Conservation (phyloP, 139 green algal genomes). For the Asterochloris sp. region DNA sequence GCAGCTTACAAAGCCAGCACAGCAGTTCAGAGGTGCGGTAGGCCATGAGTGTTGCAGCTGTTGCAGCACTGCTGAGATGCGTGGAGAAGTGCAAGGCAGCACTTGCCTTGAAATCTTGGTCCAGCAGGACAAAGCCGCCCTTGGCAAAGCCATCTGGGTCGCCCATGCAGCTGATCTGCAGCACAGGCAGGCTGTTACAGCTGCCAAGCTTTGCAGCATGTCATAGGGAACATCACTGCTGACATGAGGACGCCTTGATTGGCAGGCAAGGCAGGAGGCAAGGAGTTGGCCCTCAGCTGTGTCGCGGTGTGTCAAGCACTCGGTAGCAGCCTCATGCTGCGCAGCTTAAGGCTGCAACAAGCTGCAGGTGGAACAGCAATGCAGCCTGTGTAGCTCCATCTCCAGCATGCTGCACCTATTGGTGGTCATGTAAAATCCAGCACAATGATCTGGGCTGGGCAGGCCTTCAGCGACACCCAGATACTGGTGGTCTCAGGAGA, state of each 20-base stretch:
- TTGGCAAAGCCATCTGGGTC: conserved; percentile 51
- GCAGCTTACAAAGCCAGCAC: not conserved
- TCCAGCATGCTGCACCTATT: too few relatives aligned
- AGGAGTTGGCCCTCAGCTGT: not conserved
- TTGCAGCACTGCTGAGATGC: not conserved
- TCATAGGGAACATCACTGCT: not conserved
- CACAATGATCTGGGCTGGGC: too few relatives aligned
- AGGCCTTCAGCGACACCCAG: too few relatives aligned
- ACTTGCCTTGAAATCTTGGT: conserved; percentile 57
- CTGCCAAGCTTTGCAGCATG: not conserved
- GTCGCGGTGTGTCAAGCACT: too few relatives aligned
- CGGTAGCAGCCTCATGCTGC: too few relatives aligned
- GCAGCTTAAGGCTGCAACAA: too few relatives aligned
- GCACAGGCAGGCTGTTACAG: not conserved
- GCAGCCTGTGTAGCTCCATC: too few relatives aligned
- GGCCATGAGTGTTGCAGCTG: not conserved
- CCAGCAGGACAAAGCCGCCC: conserved; percentile 78
- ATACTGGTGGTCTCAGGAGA: too few relatives aligned
- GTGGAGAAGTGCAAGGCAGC: not conserved
- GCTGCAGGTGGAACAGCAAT: too few relatives aligned
- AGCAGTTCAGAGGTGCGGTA: not conserved
- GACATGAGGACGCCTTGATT: not conserved
- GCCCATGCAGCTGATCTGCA: conserved; percentile 59
- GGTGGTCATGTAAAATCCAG: too few relatives aligned
- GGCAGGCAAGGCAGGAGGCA: not conserved